Percentiles rank a stretch among this genome's conserved stretches.
Conservation (phyloP, 2,329 filamentous ascomycete species). For the Trichoderma sp. region DNA sequence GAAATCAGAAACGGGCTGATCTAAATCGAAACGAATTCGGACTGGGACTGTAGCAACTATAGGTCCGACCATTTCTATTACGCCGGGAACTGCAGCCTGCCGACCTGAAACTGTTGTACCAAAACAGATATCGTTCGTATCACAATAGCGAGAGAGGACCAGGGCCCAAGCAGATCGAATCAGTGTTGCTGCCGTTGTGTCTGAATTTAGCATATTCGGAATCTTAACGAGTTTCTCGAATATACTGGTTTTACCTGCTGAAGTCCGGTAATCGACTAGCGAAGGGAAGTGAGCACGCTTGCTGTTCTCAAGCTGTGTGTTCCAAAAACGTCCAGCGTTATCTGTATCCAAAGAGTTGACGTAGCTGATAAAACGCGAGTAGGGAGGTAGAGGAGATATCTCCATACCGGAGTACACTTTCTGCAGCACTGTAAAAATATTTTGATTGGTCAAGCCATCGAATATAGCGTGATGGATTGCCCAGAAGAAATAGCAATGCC, state of each 20-base stretch:
- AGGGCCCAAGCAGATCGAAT: conserved; percentile 31
- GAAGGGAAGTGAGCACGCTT: not conserved
- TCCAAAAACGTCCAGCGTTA: not conserved
- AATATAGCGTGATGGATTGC: conserved; percentile 20
- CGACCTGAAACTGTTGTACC: conserved; percentile 23
- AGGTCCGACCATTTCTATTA: conserved; percentile 22
- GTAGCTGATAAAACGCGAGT: not conserved
- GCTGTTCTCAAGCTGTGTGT: not conserved
- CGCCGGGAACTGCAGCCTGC: conserved; percentile 18
- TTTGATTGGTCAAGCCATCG: conserved; percentile 21
- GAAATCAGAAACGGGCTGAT: conserved; percentile 5
- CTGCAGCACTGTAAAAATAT: not conserved
- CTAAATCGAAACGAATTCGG: not conserved
- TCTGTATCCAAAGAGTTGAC: not conserved
- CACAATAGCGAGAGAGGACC: conserved; percentile 37
- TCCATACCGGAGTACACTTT: not conserved
- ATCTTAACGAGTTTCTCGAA: not conserved
- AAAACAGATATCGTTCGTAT: conserved; percentile 23
- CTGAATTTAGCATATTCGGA: not conserved
- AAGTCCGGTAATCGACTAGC: not conserved
- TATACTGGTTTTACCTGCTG: not conserved
- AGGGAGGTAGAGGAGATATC: not conserved
- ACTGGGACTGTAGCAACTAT: conserved; percentile 11
- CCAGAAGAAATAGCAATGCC: not conserved
- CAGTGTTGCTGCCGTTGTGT: conserved; percentile 23